A percentile compares a stretch with the other conserved stretches of the same genome.
Evolutionary conservation across 73 alveolate species (phyloP).

Genomic region (Symbiodinium natans): DNA sequence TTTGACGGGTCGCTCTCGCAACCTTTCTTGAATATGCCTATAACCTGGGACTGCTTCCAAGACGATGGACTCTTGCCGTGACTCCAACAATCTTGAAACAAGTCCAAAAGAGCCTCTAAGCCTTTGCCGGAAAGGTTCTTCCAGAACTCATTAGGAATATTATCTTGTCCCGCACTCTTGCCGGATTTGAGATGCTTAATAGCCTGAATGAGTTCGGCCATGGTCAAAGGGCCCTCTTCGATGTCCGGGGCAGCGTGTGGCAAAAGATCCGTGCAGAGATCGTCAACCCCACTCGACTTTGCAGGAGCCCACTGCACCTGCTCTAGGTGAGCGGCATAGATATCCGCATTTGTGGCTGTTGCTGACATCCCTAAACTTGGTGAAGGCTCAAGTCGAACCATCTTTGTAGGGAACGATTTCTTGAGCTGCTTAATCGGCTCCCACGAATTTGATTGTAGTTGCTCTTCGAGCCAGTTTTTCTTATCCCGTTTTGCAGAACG

Average conservation of each 20-base stretch:
- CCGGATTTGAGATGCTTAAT: neutral
- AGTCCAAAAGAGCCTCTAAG: neutral
- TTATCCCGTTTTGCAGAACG: neutral
- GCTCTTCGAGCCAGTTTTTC: neutral
- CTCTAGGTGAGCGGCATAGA: too few relatives aligned
- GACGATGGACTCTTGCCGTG: neutral
- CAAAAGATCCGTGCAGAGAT: neutral
- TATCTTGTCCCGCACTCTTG: neutral
- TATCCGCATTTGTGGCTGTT: neutral
- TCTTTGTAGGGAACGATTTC: neutral
- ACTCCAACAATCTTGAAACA: conserved; percentile 4
- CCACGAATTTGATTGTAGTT: neutral
- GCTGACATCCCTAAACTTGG: neutral
- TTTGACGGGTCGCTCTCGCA: neutral
- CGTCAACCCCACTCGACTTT: neutral
- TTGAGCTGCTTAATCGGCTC: conserved; percentile 4
- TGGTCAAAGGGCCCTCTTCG: neutral
- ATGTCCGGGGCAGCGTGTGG: neutral
- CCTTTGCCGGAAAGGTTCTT: neutral
- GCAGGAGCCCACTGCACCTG: conserved; percentile 22
- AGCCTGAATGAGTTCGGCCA: neutral
- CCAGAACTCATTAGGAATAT: conserved; percentile 30
- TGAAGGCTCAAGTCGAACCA: neutral
- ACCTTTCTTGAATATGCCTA: neutral
- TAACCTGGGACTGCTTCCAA: conserved; percentile 16